Percentiles rank a stretch among this genome's conserved stretches.
Evolutionary conservation across 305 asterid genomes (phyloP).

Genomic region (Petunia hybrid): DNA sequence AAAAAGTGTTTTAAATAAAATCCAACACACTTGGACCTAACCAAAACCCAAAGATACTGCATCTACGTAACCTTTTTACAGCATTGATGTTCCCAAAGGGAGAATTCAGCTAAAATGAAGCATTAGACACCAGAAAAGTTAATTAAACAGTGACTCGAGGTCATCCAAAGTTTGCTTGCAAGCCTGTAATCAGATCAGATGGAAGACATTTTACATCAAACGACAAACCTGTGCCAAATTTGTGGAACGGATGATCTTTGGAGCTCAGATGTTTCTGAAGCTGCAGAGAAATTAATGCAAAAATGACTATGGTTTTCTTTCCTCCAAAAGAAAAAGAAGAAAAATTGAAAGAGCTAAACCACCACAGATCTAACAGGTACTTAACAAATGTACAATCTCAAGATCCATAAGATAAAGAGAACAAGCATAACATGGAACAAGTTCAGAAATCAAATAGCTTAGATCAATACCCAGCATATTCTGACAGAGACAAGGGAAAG

Average conservation of each 20-base stretch:
- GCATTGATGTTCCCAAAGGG: conserved; percentile 21
- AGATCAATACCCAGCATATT: conserved; percentile 8
- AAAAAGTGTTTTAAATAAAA: neutral
- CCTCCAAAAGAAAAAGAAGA: conserved; percentile 17
- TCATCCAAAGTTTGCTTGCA: neutral
- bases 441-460: neutral
- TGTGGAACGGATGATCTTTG: conserved; percentile 87
- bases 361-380: conserved; percentile 14
- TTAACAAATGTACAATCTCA: conserved; percentile 2
- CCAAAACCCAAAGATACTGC: neutral
- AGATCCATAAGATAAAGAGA: conserved; percentile 27
- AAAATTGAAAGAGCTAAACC: conserved; percentile 14
- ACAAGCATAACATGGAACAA: conserved; percentile 9
- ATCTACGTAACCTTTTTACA: neutral
- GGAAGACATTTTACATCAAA: neutral
- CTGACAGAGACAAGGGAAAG: conserved; percentile 8
- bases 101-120: conserved; percentile 11
- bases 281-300: conserved; percentile 52
- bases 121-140: neutral
- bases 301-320: neutral
- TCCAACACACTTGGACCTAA: neutral
- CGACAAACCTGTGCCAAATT: conserved; percentile 91
- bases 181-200: conserved; percentile 26
- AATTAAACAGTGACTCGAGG: conserved; percentile 19
- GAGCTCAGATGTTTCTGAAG: conserved; percentile 88